Percentiles rank a stretch among this genome's conserved stretches.
Conservation (phyloP, 306 rosid genomes). For the Acacia melanoxylon region DNA sequence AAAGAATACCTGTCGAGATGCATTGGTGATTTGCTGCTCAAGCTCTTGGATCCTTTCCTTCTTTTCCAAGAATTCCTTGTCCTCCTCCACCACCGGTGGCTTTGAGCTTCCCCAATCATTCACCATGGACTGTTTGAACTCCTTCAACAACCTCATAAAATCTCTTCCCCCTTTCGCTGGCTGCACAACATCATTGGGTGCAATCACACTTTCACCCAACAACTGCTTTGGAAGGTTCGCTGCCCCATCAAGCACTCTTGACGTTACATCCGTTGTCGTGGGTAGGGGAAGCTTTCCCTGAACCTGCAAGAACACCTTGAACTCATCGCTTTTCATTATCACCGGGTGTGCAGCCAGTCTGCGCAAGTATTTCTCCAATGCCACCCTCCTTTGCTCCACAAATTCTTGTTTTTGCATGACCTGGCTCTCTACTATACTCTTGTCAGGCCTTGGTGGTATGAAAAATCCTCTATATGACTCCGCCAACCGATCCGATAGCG, state of each 20-base stretch:
- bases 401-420: conserved; percentile 99
- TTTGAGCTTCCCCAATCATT: conserved; percentile 92
- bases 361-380: conserved; percentile 83
- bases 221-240: conserved; percentile 82
- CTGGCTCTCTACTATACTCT: conserved; percentile 95
- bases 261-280: conserved; percentile 60
- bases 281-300: conserved; percentile 77
- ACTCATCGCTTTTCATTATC: conserved; percentile 78
- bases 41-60: conserved; percentile 67
- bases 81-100: conserved; percentile 85
- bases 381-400: conserved; percentile 94
- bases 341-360: conserved; percentile 77
- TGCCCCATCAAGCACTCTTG: conserved; percentile 88
- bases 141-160: conserved; percentile 89
- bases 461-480: conserved; percentile 89
- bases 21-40: conserved; percentile 74
- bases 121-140: conserved; percentile 83
- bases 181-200: conserved; percentile 79
- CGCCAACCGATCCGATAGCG: conserved; percentile 76
- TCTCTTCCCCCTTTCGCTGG: conserved; percentile 92
- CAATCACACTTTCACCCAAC: conserved; percentile 53
- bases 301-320: conserved; percentile 79
- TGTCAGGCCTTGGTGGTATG: conserved; percentile 95
- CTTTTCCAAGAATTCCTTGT: conserved; percentile 84
- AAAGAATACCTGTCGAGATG: conserved; percentile 74